Evolutionary conservation across 768 basidiomycete genomes (phyloP).

Genomic region (Pulveroboletus sp.): DNA sequence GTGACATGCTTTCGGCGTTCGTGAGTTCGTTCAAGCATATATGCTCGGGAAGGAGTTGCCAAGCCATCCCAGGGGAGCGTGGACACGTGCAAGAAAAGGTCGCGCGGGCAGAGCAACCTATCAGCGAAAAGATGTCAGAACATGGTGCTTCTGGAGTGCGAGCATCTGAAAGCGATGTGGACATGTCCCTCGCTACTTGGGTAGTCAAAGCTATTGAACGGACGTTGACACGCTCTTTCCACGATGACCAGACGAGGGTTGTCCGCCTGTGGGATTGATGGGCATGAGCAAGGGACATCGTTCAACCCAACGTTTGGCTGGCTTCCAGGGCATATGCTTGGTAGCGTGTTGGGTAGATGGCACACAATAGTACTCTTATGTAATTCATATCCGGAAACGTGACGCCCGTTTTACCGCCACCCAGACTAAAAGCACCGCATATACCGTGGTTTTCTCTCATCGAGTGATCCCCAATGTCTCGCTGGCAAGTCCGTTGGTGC

Average conservation of each 20-base stretch:
- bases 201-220: conserved; percentile 52
- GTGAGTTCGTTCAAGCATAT: conserved; percentile 73
- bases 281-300: too few relatives aligned
- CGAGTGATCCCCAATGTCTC: too few relatives aligned
- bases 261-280: too few relatives aligned
- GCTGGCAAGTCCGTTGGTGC: too few relatives aligned
- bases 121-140: background rate
- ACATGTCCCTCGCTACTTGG: conserved; percentile 20
- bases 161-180: conserved; percentile 21
- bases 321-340: conserved; percentile 41
- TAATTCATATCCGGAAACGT: too few relatives aligned
- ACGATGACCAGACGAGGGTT: too few relatives aligned
- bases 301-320: background rate
- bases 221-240: conserved; percentile 52
- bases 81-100: conserved; percentile 23
- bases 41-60: conserved; percentile 85
- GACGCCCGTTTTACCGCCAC: too few relatives aligned
- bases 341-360: conserved; percentile 53
- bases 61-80: conserved; percentile 51
- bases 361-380: too few relatives aligned
- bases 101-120: conserved; percentile 2
- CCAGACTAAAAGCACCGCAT: background rate
- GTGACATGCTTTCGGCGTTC: conserved; percentile 46
- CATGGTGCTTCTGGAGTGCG: background rate
- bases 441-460: background rate